Conservation (phyloP, 176 grass and related monocot species). For the Carex parvula region DNA sequence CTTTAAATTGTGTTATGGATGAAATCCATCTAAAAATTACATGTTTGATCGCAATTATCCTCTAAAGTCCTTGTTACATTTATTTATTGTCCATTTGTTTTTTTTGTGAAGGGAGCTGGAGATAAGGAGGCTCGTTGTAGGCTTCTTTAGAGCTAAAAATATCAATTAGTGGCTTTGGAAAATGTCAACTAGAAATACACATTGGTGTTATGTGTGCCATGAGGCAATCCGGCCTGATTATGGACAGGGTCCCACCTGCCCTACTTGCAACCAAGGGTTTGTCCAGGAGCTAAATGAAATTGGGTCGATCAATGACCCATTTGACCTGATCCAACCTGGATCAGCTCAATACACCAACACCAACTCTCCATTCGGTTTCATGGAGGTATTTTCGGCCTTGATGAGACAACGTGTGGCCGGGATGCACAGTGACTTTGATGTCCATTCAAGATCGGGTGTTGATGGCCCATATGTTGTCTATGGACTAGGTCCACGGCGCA, state of each 20-base stretch:
- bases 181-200: slow-evolving; percentile 87
- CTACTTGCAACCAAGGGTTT: slow-evolving; percentile 81
- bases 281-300: slow-evolving; percentile 83
- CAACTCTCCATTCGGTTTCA: slow-evolving; percentile 48
- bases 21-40: background rate
- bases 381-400: slow-evolving; percentile 70
- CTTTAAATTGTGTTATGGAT: background rate
- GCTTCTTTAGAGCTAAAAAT: slow-evolving; percentile 8
- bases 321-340: slow-evolving; percentile 37
- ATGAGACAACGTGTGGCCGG: slow-evolving; percentile 44
- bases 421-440: slow-evolving; percentile 40
- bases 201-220: slow-evolving; percentile 86
- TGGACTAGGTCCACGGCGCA: slow-evolving; percentile 31
- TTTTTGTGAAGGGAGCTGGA: slow-evolving; percentile 21
- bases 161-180: slow-evolving; percentile 3
- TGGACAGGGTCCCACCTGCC: slow-evolving; percentile 51
- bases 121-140: slow-evolving; percentile 7
- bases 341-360: slow-evolving; percentile 19
- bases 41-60: background rate
- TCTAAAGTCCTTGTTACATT: background rate
- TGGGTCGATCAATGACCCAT: slow-evolving; percentile 44
- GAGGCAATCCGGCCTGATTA: slow-evolving; percentile 39
- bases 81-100: background rate
- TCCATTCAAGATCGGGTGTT: slow-evolving; percentile 23
- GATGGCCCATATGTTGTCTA: slow-evolving; percentile 13